These are phyloP conservation scores for Trichoderma sp. DNA, from an alignment of 2,329 filamentous ascomycete species.

Conservation along the genomic window DNA sequence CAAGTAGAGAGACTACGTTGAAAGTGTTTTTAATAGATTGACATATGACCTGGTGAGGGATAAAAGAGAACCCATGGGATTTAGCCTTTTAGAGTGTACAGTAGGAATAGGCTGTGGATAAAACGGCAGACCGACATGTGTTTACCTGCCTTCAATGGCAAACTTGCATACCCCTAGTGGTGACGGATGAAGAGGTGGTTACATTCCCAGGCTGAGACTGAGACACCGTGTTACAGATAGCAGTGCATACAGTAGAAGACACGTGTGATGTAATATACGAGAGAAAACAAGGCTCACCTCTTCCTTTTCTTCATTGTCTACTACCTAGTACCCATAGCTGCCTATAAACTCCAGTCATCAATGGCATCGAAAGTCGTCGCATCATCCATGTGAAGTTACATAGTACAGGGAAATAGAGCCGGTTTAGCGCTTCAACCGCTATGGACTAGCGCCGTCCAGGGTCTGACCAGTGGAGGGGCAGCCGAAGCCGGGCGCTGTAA, in stretches of 20 bases:
- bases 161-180: neutral
- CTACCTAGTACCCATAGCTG: neutral
- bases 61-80: neutral
- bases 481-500: conserved; percentile 12
- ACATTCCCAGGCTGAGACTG: neutral
- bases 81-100: neutral
- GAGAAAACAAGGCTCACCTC: neutral
- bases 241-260: neutral
- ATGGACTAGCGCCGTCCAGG: neutral
- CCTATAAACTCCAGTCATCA: neutral
- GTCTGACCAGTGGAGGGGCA: neutral
- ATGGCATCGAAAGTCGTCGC: neutral
- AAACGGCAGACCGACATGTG: neutral
- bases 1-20: neutral
- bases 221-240: too few relatives aligned
- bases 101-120: neutral
- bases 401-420: neutral
- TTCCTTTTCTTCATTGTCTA: neutral
- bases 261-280: neutral
- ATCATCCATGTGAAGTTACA: neutral
- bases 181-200: neutral
- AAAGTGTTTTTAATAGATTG: neutral
- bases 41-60: neutral
- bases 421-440: neutral
- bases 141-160: neutral